Evolutionary conservation across 75 land plant genomes (phyloP).

Genomic region (Ceratopteris richardii): DNA sequence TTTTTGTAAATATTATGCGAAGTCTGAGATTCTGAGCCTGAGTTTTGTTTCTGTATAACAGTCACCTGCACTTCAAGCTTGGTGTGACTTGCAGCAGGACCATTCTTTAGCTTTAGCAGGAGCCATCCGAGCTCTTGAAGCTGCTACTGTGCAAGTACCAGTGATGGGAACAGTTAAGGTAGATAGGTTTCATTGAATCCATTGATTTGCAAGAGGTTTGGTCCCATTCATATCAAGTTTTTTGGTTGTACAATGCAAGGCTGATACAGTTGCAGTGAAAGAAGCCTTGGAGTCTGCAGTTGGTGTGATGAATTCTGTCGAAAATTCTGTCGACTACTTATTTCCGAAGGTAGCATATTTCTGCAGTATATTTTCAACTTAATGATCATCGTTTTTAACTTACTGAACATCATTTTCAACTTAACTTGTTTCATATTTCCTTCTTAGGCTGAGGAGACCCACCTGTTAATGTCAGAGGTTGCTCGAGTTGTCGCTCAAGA

Average conservation of each 20-base stretch:
- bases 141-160: conserved; percentile 57
- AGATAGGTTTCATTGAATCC: background rate
- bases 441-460: conserved; percentile 45
- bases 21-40: too few relatives aligned
- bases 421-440: background rate
- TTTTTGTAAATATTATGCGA: too few relatives aligned
- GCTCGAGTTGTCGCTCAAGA: conserved; percentile 38
- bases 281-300: conserved; percentile 45
- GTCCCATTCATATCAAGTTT: too few relatives aligned
- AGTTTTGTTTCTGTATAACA: conserved; percentile 20
- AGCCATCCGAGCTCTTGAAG: conserved; percentile 42
- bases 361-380: background rate
- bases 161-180: conserved; percentile 56
- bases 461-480: conserved; percentile 28
- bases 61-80: conserved; percentile 57
- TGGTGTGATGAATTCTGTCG: conserved; percentile 42
- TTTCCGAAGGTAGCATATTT: conserved; percentile 48
- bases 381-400: too few relatives aligned
- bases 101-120: conserved; percentile 50
- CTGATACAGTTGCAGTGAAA: conserved; percentile 35
- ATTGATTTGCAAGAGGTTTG: too few relatives aligned
- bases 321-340: conserved; percentile 25
- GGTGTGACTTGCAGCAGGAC: conserved; percentile 53
- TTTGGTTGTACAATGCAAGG: conserved; percentile 22
- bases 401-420: too few relatives aligned